Base-by-base conservation (phyloP, 106 monocot species). In the Dioscorea zingiberensis region DNA sequence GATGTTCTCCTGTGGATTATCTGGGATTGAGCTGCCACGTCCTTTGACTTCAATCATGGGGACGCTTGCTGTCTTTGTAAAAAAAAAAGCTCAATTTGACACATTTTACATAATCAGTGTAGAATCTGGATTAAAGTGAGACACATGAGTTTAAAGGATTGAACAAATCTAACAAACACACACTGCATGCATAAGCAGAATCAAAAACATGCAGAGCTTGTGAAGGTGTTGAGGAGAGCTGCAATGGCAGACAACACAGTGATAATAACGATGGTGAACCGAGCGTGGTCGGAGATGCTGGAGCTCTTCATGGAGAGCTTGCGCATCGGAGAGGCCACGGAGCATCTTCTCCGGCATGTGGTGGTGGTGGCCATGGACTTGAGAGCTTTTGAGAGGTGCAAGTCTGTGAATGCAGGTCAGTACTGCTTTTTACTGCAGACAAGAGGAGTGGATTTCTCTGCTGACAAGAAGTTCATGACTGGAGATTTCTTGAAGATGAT, bases 301-400 rank as follows among this genome's bases (percentile, higher is more conserved):
- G 78, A 75, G 19, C 60, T 78, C 17, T 83, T 78, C 59, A 55
- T 76, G 12, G 84, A 80, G 32, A 80, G 76, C 56, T 76, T 84
- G 55, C 65, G 13, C 54, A 62, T 63, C 27, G 84, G 84, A 11
- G 69, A 76, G 19, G 8, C 66, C 9, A 84, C 71, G 0, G 63
- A 47, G 10, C 15, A 51, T 2, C 79, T 84, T n/a, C 46, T 84
- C 4, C 63, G 71, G 6, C 72, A 84, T 44, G 24, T 84, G 48
- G 62, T 84, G 17, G 38, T 84, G 19, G 65, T 84, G 1, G 69
- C 80, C 3, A 21, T 73, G 67, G 84, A 84, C 63, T 58, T n/a
- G 3, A 66, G 53, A 25, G 79, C 83, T 15, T 69, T 69, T 12
- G 22, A 59, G 1, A 28, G 67, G 0, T 83, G 83, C 74, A 63